Evolutionary conservation across 2,329 filamentous ascomycete genomes (phyloP).

Genomic region (Dendrostoma leiphaemia): DNA sequence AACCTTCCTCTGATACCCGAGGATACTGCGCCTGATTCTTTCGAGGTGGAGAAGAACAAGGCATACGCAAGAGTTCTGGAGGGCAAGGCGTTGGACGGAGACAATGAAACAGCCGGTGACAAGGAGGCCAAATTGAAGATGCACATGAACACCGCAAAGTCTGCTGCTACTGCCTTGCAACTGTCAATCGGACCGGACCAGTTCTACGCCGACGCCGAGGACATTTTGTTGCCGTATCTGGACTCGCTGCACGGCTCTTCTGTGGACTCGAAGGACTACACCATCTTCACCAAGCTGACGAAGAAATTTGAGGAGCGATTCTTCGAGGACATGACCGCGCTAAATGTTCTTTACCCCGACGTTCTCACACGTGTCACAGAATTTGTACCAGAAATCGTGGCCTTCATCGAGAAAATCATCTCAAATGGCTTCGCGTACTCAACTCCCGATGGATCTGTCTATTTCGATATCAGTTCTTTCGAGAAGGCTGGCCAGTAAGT

Average conservation of each 20-base stretch:
- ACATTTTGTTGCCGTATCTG: constrained; percentile 77
- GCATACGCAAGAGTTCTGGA: constrained; percentile 51
- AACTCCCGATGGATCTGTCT: constrained; percentile 75
- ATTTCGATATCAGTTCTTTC: constrained; percentile 88
- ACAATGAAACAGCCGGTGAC: constrained; percentile 62
- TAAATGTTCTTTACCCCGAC: constrained; percentile 83
- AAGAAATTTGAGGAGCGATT: constrained; percentile 85
- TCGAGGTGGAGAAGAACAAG: constrained; percentile 45
- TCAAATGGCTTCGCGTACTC: constrained; percentile 84
- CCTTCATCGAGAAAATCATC: constrained; percentile 79
- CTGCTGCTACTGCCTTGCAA: constrained; percentile 49
- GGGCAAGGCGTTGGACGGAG: constrained; percentile 53
- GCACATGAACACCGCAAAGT: constrained; percentile 68
- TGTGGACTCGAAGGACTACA: constrained; percentile 60
- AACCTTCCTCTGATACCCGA: constrained; percentile 51
- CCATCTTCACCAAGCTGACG: constrained; percentile 83
- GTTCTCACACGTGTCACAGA: constrained; percentile 88
- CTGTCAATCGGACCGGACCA: constrained; percentile 22
- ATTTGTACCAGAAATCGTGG: constrained; percentile 82
- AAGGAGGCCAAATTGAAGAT: constrained; percentile 87
- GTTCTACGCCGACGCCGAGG: constrained; percentile 56
- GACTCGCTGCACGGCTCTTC: constrained; percentile 66
- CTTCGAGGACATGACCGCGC: constrained; percentile 78
- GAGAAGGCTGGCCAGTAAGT: constrained; percentile 72
- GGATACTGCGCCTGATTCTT: constrained; percentile 42